phyloP scores from a whole-genome alignment of 176 grass and related monocot species.

The Phoenix roebelenii region DNA sequence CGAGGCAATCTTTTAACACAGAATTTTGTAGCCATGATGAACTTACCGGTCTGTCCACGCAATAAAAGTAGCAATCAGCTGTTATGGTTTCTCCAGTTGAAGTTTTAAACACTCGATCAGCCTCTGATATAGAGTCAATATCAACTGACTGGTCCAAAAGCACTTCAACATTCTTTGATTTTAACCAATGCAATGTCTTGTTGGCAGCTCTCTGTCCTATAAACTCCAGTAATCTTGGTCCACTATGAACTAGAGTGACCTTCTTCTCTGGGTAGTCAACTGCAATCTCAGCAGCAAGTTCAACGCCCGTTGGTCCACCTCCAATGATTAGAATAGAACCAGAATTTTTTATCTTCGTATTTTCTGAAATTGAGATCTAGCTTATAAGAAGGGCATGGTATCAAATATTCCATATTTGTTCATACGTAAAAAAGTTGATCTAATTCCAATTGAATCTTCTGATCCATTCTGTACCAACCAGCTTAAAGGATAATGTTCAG shows the following conservation, averaged over 20 bases:
- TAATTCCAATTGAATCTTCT: too few species aligned
- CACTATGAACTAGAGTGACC: slow-evolving; percentile 29
- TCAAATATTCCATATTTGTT: too few species aligned
- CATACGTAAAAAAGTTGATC: too few species aligned
- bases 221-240: slow-evolving; percentile 31
- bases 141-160: slow-evolving; percentile 36
- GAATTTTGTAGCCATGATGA: slow-evolving; percentile 27
- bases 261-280: slow-evolving; percentile 34
- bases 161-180: slow-evolving; percentile 32
- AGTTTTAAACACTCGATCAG: slow-evolving; percentile 8
- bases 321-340: slow-evolving; percentile 28
- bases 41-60: slow-evolving; percentile 25
- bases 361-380: slow-evolving; percentile 23
- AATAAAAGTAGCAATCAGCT: slow-evolving; percentile 40
- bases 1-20: slow-evolving; percentile 21
- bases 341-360: slow-evolving; percentile 33
- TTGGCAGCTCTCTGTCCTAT: slow-evolving; percentile 22
- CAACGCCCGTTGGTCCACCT: slow-evolving; percentile 29
- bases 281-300: slow-evolving; percentile 34
- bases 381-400: too few species aligned
- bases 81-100: slow-evolving; percentile 20
- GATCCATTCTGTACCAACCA: too few species aligned
- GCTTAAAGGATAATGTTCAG: too few species aligned
- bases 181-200: slow-evolving; percentile 25
- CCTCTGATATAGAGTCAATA: slow-evolving; percentile 21